Evolutionary conservation across 345 rosid species (phyloP).

Genomic region (Camelina hispida): DNA sequence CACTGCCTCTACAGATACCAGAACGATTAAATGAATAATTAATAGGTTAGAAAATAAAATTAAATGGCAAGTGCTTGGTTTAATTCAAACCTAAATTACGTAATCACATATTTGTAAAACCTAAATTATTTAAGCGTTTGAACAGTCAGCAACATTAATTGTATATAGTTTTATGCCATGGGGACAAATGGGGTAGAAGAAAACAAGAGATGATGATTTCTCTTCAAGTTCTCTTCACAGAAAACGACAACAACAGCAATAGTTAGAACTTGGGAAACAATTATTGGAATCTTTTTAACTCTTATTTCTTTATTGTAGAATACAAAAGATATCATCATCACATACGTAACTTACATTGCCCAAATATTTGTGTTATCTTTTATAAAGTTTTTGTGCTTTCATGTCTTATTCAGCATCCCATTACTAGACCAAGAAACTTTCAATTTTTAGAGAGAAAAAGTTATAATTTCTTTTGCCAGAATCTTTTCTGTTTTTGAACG

Average conservation of each 20-base stretch:
- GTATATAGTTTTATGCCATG: neutral
- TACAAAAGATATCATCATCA: conserved; percentile 41
- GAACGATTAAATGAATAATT: neutral
- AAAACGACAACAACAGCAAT: conserved; percentile 38
- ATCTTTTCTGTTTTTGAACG: conserved; percentile 2
- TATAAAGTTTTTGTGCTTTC: neutral
- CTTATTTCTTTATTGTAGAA: conserved; percentile 23
- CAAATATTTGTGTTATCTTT: conserved; percentile 15
- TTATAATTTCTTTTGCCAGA: neutral
- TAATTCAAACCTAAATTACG: conserved; percentile 2
- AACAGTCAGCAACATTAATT: conserved; percentile 12
- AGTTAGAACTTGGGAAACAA: conserved; percentile 22
- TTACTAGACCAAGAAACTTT: conserved; percentile 33
- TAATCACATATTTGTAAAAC: conserved; percentile 18
- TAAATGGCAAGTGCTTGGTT: conserved; percentile 14
- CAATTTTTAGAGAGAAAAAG: neutral
- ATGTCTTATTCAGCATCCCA: conserved; percentile 29
- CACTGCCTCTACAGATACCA: neutral
- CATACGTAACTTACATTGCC: conserved; percentile 40
- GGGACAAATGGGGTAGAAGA: conserved; percentile 7
- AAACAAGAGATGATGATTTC: conserved; percentile 32
- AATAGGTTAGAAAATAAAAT: neutral
- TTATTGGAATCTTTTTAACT: conserved; percentile 39
- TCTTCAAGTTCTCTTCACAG: neutral
- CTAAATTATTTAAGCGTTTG: conserved; percentile 8